These are phyloP conservation scores for Picochlorum costavermella DNA, from an alignment of 139 green algal species.

Conservation along the genomic window DNA sequence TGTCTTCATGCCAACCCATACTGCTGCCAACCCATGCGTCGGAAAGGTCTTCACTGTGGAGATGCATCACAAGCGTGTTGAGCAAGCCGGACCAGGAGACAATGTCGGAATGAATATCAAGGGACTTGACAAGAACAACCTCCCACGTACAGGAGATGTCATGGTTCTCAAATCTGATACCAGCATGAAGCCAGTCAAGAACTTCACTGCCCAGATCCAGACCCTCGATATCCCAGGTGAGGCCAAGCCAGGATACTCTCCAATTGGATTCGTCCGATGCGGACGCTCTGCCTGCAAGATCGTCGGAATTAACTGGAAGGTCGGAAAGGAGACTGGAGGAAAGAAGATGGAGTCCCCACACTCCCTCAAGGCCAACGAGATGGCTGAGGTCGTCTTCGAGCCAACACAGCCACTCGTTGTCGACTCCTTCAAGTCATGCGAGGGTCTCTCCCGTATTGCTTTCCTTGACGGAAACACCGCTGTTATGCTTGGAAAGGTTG, in stretches of 20 bases:
- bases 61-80: slow-evolving; percentile 99
- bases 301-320: slow-evolving; percentile 80
- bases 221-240: slow-evolving; percentile 87
- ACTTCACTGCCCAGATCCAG: slow-evolving; percentile 88
- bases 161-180: slow-evolving; percentile 88
- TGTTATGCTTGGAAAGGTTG: slow-evolving; percentile 93
- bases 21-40: slow-evolving; percentile 72
- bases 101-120: slow-evolving; percentile 99
- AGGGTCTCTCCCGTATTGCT: slow-evolving; percentile 86
- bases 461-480: slow-evolving; percentile 92
- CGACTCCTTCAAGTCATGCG: slow-evolving; percentile 86
- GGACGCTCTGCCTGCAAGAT: slow-evolving; percentile 80
- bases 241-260: slow-evolving; percentile 84
- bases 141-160: slow-evolving; percentile 81
- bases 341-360: slow-evolving; percentile 84
- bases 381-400: slow-evolving; percentile 77
- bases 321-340: slow-evolving; percentile 89
- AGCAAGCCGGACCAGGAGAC: slow-evolving; percentile 86
- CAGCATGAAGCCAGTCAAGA: slow-evolving; percentile 64
- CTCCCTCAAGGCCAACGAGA: slow-evolving; percentile 88
- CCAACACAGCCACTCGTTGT: slow-evolving; percentile 78
- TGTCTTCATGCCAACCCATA: slow-evolving; percentile 81
- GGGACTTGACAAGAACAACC: slow-evolving; percentile 86
- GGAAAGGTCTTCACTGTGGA: slow-evolving; percentile 98
- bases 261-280: slow-evolving; percentile 86